phyloP scores from a whole-genome alignment of 1,139 yeast genomes.

The Yamadazyma blattariae region DNA sequence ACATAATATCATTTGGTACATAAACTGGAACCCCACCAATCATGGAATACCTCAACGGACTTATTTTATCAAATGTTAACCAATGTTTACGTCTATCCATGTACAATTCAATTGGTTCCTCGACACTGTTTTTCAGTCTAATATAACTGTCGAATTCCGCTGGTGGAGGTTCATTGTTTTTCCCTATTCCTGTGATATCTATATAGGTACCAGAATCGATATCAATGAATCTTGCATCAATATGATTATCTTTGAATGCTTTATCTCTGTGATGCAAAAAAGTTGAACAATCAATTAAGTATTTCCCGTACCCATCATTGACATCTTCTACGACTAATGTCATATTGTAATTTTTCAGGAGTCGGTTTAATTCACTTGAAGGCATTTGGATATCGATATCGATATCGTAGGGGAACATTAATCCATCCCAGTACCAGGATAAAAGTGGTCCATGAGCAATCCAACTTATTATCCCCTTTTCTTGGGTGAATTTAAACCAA shows the following conservation, averaged over 20 bases:
- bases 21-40: slow-evolving; percentile 28
- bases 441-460: slow-evolving; percentile 35
- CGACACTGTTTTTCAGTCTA: slow-evolving; percentile 8
- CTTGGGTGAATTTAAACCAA: slow-evolving; percentile 30
- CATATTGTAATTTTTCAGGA: slow-evolving; percentile 32
- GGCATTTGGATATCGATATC: slow-evolving; percentile 35
- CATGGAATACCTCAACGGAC: slow-evolving; percentile 29
- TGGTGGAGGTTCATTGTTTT: slow-evolving; percentile 16
- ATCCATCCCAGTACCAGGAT: slow-evolving; percentile 39
- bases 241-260: slow-evolving; percentile 25
- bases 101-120: slow-evolving; percentile 20
- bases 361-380: slow-evolving; percentile 21
- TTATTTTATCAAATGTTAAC: slow-evolving; percentile 33
- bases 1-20: slow-evolving; percentile 22
- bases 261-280: slow-evolving; percentile 30
- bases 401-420: slow-evolving; percentile 32
- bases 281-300: slow-evolving; percentile 26
- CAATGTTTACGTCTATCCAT: slow-evolving; percentile 35
- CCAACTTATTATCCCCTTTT: slow-evolving; percentile 33
- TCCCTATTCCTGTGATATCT: slow-evolving; percentile 28
- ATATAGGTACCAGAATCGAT: slow-evolving; percentile 31
- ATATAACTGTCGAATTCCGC: slow-evolving; percentile 15
- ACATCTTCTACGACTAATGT: slow-evolving; percentile 26
- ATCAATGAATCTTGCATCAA: slow-evolving; percentile 34
- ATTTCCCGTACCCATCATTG: slow-evolving; percentile 27